A percentile compares a stretch with the other conserved stretches of the same genome.
These are phyloP conservation scores for Colletotrichum navitas DNA, from an alignment of 2,329 filamentous ascomycete genomes.

Conservation along the genomic window DNA sequence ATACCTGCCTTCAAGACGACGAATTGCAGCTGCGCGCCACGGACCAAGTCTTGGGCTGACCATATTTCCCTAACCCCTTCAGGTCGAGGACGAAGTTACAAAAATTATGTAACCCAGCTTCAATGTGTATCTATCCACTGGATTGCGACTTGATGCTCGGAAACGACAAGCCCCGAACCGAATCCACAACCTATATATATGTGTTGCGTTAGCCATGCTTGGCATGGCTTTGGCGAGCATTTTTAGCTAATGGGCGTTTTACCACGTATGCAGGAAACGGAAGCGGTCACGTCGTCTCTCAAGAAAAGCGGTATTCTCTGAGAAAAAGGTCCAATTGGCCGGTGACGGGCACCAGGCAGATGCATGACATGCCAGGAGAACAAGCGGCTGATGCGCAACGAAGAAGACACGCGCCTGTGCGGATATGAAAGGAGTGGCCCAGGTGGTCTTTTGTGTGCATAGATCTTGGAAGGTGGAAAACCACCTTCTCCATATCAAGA, in stretches of 20 bases:
- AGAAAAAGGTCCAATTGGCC: slow-evolving; percentile 50
- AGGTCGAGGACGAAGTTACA: slow-evolving; percentile 91
- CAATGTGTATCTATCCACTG: slow-evolving; percentile 33
- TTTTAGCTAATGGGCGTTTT: slow-evolving; percentile 46
- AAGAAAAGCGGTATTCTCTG: slow-evolving; percentile 58
- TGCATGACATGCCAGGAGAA: slow-evolving; percentile 14
- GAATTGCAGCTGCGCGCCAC: slow-evolving; percentile 33
- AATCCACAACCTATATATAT: slow-evolving; percentile 23
- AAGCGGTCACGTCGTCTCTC: slow-evolving; percentile 54
- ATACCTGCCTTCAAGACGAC: slow-evolving; percentile 13
- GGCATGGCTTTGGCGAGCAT: slow-evolving; percentile 32
- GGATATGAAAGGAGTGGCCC: slow-evolving; percentile 26
- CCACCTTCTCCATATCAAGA: slow-evolving; percentile 59
- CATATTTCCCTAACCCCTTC: slow-evolving; percentile 58
- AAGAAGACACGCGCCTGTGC: slow-evolving; percentile 24
- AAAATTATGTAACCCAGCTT: slow-evolving; percentile 80
- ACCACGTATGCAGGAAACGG: slow-evolving; percentile 48
- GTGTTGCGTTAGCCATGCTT: slow-evolving; percentile 13
- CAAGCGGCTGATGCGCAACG: slow-evolving; percentile 11
- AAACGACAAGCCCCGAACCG: slow-evolving; percentile 14
- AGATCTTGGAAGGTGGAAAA: slow-evolving; percentile 62
- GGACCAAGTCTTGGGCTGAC: slow-evolving; percentile 56
- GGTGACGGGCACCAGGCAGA: neutral
- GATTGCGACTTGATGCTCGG: slow-evolving; percentile 33
- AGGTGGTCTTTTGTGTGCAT: slow-evolving; percentile 51